Base-by-base conservation (phyloP, 257 asterid genomes). In the Ehretia macrophylla region DNA sequence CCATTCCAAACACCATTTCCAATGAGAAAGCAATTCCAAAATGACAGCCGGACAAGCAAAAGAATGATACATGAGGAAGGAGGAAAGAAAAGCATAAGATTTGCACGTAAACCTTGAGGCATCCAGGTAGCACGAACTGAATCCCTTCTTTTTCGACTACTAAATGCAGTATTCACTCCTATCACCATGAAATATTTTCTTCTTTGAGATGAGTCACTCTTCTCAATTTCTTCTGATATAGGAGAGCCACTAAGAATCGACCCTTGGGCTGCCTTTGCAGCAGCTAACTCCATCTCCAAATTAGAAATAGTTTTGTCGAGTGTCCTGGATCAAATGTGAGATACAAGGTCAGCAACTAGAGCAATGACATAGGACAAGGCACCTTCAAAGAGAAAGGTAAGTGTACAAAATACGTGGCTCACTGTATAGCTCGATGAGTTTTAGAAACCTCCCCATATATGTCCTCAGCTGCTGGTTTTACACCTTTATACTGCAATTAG, bases 101-200 rank as follows among this genome's bases (percentile, higher is more conserved):
- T 27, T 1, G 35, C 3, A 27, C 35, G 6, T 1, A 27, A 27
- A 87, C 98, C 96, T 87, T 83, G 89, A n/a, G 94, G 96, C 95
- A 87, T 85, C 98, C 98, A 90, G 0, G 96, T 90, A 14, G 83
- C 81, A 20, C 98, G 98, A 67, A 90, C 83, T 0, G 98, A 87
- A 64, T 90, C 98, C 65, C 96, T 73, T 66, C 96, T 68, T 71
- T 85, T 90, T 11, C 98, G 66, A 77, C 98, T 90, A 75, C 98
- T 90, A 72, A 90, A 90, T 8, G 96, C 98, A 2, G 98, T 90
- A 45, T 90, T 90, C 14, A 90, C 62, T 51, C 98, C 96, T 44
- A 90, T 69, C 17, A 90, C 95, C 91, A 87, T 72, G 56, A 88
- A 78, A 59, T 85, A 81, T 58, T 91, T 91, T 64, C 83, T 76